Evolutionary conservation across 345 rosid genomes (phyloP), one percentile per base, ranked within the genome.

Genomic region (Schrenkiella parvula): DNA sequence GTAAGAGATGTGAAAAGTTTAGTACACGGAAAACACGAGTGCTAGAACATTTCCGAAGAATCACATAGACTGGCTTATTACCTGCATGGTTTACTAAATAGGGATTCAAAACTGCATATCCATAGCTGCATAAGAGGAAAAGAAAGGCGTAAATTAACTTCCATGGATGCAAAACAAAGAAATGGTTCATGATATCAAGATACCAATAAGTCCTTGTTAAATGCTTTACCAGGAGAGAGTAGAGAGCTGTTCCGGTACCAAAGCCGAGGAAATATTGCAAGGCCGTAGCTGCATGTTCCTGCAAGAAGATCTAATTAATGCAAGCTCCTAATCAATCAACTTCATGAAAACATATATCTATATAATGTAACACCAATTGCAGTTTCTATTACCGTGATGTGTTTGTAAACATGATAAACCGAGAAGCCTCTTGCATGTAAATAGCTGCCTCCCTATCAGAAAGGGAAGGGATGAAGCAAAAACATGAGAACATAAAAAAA

Each of bases 201-300:
- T 63, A 52, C 70, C 5, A 34, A 54, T 37, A 68, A 41, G 21
- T 34, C 56, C 58, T 17, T 68, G 7, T 15, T 47, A 44, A 29
- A 57, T 12, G 52, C 14, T 50, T 39, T 89, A 93, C 97, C 95
- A 91, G 77, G 75, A 91, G 89, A 70, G 66, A 79, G 77, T 81
- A 82, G 21, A 89, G 79, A 61, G 96, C 81, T 59, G 89, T 78
- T 79, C 85, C 88, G 37, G 81, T 69, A 77, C 75, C 67, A 51
- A 74, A 71, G 42, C 93, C 87, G 6, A 85, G 88, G 46, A 93
- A 89, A 85, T 84, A 91, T 52, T 89, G 95, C 79, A 91, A 76
- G 10, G 87, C 98, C 41, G 75, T 79, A 59, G 79, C 75, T 57
- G 96, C 96, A 84, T 91, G 91, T 82, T 88, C 95, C 97, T 88